phyloP scores from a whole-genome alignment of 805 yeast species.

The Wilhelminamyces savonicus region DNA sequence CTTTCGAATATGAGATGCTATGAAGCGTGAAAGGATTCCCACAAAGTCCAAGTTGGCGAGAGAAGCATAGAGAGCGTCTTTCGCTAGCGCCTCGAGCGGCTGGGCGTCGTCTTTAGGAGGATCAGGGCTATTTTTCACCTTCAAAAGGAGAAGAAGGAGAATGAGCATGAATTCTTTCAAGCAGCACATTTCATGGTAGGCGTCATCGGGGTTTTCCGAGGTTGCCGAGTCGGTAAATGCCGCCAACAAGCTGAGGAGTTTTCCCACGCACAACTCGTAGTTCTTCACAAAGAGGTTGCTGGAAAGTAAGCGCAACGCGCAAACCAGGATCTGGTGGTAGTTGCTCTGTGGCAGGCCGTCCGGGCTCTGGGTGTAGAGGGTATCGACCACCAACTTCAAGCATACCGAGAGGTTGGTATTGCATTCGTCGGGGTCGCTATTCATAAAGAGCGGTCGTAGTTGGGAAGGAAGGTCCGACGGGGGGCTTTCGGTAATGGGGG shows the following conservation, averaged over 20 bases:
- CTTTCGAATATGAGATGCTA: slow-evolving; percentile 19
- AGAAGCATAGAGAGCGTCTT: slow-evolving; percentile 23
- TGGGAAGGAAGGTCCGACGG: slow-evolving; percentile 4
- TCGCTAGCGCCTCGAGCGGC: slow-evolving; percentile 10
- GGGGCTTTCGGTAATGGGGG: no score
- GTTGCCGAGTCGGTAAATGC: slow-evolving; percentile 16
- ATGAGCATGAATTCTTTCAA: slow-evolving; percentile 32
- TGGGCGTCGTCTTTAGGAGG: slow-evolving; percentile 12
- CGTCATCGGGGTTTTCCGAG: slow-evolving; percentile 3
- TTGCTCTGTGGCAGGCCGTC: slow-evolving; percentile 5
- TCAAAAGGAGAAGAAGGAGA: slow-evolving; percentile 24
- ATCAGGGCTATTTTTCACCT: slow-evolving; percentile 15
- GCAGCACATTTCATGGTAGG: slow-evolving; percentile 12
- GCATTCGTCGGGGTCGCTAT: slow-evolving; percentile 34
- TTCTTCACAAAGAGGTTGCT: slow-evolving; percentile 36
- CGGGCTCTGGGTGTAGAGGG: slow-evolving; percentile 14
- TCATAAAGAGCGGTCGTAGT: slow-evolving; percentile 18
- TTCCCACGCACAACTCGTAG: slow-evolving; percentile 29
- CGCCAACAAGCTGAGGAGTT: slow-evolving; percentile 26
- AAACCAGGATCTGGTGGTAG: slow-evolving; percentile 26
- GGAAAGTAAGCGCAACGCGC: slow-evolving; percentile 28
- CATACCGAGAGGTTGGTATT: slow-evolving; percentile 30
- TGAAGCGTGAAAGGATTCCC: slow-evolving; percentile 29
- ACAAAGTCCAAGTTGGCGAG: slow-evolving; percentile 55
- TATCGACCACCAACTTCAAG: slow-evolving; percentile 29